Base-by-base conservation (phyloP, 2,329 filamentous ascomycete genomes). In the Sclerotinia trifoliorum region DNA sequence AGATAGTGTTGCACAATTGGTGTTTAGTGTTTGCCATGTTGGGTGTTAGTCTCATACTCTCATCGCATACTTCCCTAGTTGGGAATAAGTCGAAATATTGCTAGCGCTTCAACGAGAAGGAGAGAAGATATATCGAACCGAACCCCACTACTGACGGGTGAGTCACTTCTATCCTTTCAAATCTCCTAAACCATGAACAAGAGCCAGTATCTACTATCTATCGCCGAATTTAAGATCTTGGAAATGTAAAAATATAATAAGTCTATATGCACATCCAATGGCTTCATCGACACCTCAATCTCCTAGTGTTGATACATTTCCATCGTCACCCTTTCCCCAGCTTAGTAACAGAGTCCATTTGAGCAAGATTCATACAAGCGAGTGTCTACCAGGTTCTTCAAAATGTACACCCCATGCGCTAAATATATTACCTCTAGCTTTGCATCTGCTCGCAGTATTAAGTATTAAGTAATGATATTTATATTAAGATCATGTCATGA, bases 271-370 rank as follows among this genome's bases (percentile, higher is more conserved):
- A 46, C 84, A 84, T 42, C 84, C 84, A 65, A 86, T 84, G 29
- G 83, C 84, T 70, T 84, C 80, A 57, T 78, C 80, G 26, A 72
- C 71, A 73, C 83, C 85, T 55, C 83, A 80, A 73, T 84, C 81
- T 60, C 78, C 78, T 24, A 78, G 78, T 84, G 82, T 74, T 83
- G 81, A 77, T 87, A 85, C 83, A 87, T 87, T 77, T 87, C 85
- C 10, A 86, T 79, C 0, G 84, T 85, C 19, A 86, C 80, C 0
- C 78, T 83, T 5, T 78, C 77, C 3, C 84, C 83, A 3, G 72
- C 74, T 69, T 65, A 17, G 5, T 15, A n/a, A 35, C 49, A 29
- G 13, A 13, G 26, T 63, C 13, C 35, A 35, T 35, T 55, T 39
- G 48, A 35, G 46, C 13, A 17, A 58, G 44, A 24, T 42, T 57